Base-by-base conservation (phyloP, 2,329 filamentous ascomycete genomes). In the Monilinia fructigena region DNA sequence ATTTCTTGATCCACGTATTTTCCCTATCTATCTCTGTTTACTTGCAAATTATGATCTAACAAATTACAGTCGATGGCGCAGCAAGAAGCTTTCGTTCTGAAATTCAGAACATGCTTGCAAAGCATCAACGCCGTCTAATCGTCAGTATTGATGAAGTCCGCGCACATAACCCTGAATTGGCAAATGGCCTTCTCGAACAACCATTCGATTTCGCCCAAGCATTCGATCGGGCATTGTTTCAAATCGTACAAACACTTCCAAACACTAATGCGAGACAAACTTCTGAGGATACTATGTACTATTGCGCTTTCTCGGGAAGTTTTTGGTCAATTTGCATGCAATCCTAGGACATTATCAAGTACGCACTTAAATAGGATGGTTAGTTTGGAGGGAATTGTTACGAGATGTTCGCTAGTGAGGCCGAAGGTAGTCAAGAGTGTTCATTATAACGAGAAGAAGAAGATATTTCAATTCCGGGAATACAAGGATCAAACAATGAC, bases 401-500 rank as follows among this genome's bases (percentile, higher is more conserved):
- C 95, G 47, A 91, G 95, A 78, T 96, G 92, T 79, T 97, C 93
- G 31, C 83, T 99, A 26, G 96, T 99, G 70, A 86, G 96, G 66
- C 95, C 95, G 14, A 99, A 99, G 80, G 88, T 99, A n/a, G 89
- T 98, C 69, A 96, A 96, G 81, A 98, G 95, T 79, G 93, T 99
- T 63, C 95, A 99, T 78, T 98, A 93, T 80, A 96, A 92, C 74
- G 93, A 97, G 79, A 86, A 81, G 70, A 93, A 92, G 77, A 86
- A 92, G 70, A 90, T 89, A 52, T 99, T 98, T 72, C 88, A 94
- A 74, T 93, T 91, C 75, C 86, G 93, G 70, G 92, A 95, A 77
- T 99, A 99, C 78, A 86, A 89, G 72, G 95, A 99, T 78, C 94
- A 98, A 81, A 99, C 95, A 2, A 99, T 98, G 94, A 94, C 91